Conservation (phyloP, 148 eudicot species). For the Spergularia bocconei region DNA sequence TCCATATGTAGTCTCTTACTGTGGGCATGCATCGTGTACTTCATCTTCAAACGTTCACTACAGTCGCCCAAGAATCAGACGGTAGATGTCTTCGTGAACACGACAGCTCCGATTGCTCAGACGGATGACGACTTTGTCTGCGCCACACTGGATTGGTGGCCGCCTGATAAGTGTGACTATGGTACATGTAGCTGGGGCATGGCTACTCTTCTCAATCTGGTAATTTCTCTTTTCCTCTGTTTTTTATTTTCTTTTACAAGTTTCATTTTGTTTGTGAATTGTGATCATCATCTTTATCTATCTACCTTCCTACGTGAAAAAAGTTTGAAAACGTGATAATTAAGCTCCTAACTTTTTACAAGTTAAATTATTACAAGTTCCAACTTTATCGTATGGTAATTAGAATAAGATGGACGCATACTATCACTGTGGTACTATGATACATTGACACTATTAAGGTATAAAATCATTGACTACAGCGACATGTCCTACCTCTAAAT, state of each 20-base stretch:
- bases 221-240: not conserved
- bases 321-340: not conserved
- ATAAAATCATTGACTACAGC: no score
- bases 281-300: not conserved
- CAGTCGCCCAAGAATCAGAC: constrained; percentile 25
- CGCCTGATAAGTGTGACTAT: constrained; percentile 70
- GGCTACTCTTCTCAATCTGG: constrained; percentile 67
- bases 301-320: not conserved
- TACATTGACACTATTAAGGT: no score
- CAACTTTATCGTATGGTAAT: no score
- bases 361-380: no score
- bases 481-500: no score
- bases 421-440: no score
- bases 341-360: no score
- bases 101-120: constrained; percentile 19
- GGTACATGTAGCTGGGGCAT: constrained; percentile 62
- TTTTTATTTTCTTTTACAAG: no score
- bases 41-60: constrained; percentile 19
- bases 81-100: constrained; percentile 22
- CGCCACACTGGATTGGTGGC: constrained; percentile 85
- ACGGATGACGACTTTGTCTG: constrained; percentile 40
- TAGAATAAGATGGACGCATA: no score
- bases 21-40: constrained; percentile 15
- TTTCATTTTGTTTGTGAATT: not conserved
- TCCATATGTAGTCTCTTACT: constrained; percentile 8